phyloP scores from a whole-genome alignment of 371 early-diverging fungal genomes.

The Dichotomocladium elegans region DNA sequence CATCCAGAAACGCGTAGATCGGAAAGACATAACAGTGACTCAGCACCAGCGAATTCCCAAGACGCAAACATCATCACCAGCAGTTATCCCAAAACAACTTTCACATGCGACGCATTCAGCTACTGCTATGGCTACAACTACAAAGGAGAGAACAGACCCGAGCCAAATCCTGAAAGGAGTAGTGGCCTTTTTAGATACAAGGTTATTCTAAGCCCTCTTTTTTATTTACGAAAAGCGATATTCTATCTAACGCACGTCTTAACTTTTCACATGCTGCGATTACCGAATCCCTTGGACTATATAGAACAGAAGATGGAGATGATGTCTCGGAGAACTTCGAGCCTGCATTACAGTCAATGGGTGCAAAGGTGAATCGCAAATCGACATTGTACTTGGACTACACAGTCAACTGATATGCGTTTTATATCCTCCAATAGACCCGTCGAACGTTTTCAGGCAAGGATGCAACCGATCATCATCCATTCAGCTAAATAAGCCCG shows the following conservation, averaged over 20 bases:
- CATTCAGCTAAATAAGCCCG: too few species aligned
- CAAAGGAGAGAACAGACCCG: background rate
- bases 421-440: conserved; percentile 20
- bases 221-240: background rate
- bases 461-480: too few species aligned
- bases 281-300: background rate
- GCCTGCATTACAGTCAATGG: conserved; percentile 38
- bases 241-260: background rate
- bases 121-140: background rate
- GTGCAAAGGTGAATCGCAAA: conserved; percentile 30
- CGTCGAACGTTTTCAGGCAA: conserved; percentile 27
- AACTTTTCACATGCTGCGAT: background rate
- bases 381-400: background rate
- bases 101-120: background rate
- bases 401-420: background rate
- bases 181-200: conserved; percentile 38
- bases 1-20: background rate
- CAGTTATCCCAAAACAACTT: too few species aligned
- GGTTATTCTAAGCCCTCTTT: too few species aligned
- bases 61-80: background rate
- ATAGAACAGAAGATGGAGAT: conserved; percentile 49
- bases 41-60: background rate
- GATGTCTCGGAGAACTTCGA: conserved; percentile 47
- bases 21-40: background rate
- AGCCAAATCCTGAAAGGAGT: conserved; percentile 34